Percentiles rank a stretch among this genome's conserved stretches.
Conservation (phyloP, 208 protist genomes). For the Crithidia expoeki region DNA sequence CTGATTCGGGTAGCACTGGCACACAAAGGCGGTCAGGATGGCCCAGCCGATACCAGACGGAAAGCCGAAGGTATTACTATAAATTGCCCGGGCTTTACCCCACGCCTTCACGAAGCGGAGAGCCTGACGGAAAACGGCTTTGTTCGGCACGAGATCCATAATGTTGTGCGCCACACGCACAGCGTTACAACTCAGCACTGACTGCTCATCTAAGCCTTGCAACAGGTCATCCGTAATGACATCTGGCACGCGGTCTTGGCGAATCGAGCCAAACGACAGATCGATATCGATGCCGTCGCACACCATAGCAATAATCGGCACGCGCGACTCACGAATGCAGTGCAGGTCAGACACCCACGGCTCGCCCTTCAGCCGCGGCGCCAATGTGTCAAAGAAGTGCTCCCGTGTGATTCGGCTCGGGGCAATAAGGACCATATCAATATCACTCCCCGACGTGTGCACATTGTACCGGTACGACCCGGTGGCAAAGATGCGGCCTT, state of each 20-base stretch:
- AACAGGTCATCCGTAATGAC: conserved; percentile 94
- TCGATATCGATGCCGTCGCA: conserved; percentile 97
- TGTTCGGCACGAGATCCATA: conserved; percentile 96
- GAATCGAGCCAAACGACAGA: conserved; percentile 95
- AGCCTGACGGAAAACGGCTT: conserved; percentile 93
- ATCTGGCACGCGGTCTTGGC: conserved; percentile 87
- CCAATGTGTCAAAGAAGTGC: conserved; percentile 95
- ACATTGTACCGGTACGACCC: conserved; percentile 99
- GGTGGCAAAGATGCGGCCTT: conserved; percentile 96
- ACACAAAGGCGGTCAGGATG: conserved; percentile 96
- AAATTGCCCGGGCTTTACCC: conserved; percentile 95
- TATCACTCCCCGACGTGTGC: conserved; percentile 95
- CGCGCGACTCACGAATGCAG: conserved; percentile 93
- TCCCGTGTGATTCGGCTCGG: conserved; percentile 92
- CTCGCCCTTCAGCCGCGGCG: conserved; percentile 75
- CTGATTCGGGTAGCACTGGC: conserved; percentile 98
- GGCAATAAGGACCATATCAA: conserved; percentile 96
- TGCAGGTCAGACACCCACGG: conserved; percentile 85
- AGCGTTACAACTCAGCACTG: conserved; percentile 95
- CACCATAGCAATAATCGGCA: conserved; percentile 97
- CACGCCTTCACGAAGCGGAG: conserved; percentile 97
- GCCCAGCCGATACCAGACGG: conserved; percentile 98
- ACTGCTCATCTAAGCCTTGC: conserved; percentile 94
- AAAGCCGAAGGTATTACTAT: conserved; percentile 97
- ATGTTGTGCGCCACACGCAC: conserved; percentile 97